Base-by-base conservation (phyloP, 306 rosid species). In the Quercus variabilis region DNA sequence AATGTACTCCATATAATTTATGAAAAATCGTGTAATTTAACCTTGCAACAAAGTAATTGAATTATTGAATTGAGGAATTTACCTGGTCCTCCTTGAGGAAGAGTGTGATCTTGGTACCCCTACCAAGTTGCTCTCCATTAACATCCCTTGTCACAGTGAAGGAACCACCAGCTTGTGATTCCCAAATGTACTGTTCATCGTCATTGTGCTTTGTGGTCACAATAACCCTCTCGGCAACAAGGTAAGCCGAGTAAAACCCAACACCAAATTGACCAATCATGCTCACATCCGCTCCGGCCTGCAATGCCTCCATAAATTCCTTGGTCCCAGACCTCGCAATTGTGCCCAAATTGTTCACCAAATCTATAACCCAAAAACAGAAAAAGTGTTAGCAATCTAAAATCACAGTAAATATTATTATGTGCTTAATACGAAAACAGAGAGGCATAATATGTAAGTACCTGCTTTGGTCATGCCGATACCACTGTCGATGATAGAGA, bases 381-480 rank as follows among this genome's bases (percentile, higher is more conserved):
- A 41, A 38, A 8, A 41, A 41, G 46, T 8, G 0, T 41, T 2
- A 41, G 46, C 46, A 41, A 41, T 8, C 46, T 8, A 8, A 41
- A 41, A 41, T 41, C 3, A 41, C 12, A 8, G 3, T 5, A 33
- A 1, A 33, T 33, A 33, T 33, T 33, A 33, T 33, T 33, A 33
- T 5, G 35, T 35, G 43, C 43, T 35, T 35, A 33, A 6, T 38
- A 38, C 2, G 43, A 3, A 58, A 58, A 10, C 30, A 3, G 5
- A 59, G 12, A 1, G 0, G 26, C 4, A 60, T 0, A 26, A 23
- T 60, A 7, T 59, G 5, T 12, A 6, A 10, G 12, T 72, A 90
- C 94, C 92, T 88, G 91, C 94, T 85, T 91, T 91, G 71, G 94
- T 88, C 94, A 91, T 91, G 28, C 92, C 95, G 52, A 91, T 55